These are phyloP conservation scores for Termitomyces eurrhizus DNA, from an alignment of 768 basidiomycete genomes.

Conservation along the genomic window DNA sequence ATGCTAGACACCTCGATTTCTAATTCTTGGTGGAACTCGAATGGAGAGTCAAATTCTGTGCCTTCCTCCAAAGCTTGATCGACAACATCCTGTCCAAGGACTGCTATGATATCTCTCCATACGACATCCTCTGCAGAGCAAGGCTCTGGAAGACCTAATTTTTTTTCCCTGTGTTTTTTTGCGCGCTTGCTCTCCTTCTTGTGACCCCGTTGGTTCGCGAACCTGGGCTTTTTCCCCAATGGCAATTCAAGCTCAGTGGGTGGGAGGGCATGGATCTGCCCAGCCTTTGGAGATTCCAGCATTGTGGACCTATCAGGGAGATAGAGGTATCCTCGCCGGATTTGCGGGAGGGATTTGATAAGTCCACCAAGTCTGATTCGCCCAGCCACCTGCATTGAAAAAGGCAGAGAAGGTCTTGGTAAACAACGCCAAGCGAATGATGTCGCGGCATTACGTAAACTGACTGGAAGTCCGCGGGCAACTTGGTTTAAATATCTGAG, in stretches of 20 bases:
- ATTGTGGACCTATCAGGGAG: constrained; percentile 3
- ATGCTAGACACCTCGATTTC: constrained; percentile 63
- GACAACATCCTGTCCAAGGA: constrained; percentile 61
- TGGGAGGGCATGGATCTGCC: constrained; percentile 18
- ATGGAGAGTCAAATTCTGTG: constrained; percentile 55
- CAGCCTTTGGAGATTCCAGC: constrained; percentile 15
- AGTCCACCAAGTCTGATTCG: constrained; percentile 3
- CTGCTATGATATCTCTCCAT: constrained; percentile 61
- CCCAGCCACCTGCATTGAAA: constrained; percentile 9
- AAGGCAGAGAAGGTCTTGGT: constrained; percentile 5
- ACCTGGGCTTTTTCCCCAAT: constrained; percentile 25
- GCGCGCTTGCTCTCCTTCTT: constrained; percentile 25
- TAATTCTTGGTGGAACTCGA: constrained; percentile 55
- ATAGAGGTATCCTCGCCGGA: background rate
- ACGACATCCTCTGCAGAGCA: constrained; percentile 75
- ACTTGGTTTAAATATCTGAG: background rate
- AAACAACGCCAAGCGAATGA: constrained; percentile 12
- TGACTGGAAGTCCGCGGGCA: background rate
- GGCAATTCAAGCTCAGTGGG: constrained; percentile 19
- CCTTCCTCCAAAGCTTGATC: constrained; percentile 44
- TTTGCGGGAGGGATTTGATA: constrained; percentile 2
- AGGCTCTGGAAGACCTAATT: constrained; percentile 47
- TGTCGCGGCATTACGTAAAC: constrained; percentile 12
- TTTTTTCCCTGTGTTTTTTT: constrained; percentile 32
- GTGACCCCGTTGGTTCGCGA: constrained; percentile 15